Conservation (phyloP, 2,329 filamentous ascomycete species). For the Alternaria incomplexa region DNA sequence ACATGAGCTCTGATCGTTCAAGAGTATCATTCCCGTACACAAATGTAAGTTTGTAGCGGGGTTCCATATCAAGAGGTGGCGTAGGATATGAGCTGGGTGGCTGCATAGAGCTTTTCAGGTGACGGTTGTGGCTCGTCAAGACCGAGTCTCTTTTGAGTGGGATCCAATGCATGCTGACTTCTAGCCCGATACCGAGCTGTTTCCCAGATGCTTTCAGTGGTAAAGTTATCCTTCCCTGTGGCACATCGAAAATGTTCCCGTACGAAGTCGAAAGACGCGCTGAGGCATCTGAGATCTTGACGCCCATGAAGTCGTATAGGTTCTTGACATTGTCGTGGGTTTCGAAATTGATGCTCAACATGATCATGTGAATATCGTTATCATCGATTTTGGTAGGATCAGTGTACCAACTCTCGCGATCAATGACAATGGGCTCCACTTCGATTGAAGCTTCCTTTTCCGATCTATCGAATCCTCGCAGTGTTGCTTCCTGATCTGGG, state of each 20-base stretch:
- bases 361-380: constrained; percentile 13
- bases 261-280: constrained; percentile 33
- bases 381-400: background rate
- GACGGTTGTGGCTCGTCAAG: constrained; percentile 33
- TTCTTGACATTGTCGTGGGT: constrained; percentile 24
- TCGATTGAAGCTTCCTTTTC: constrained; percentile 5
- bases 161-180: constrained; percentile 32
- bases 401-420: constrained; percentile 12
- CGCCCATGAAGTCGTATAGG: constrained; percentile 33
- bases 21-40: constrained; percentile 18
- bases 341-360: constrained; percentile 29
- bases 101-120: constrained; percentile 6
- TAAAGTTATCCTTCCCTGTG: constrained; percentile 9
- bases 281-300: background rate
- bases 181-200: constrained; percentile 27
- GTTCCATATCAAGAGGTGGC: constrained; percentile 12
- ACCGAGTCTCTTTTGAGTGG: constrained; percentile 12
- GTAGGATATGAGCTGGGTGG: constrained; percentile 7
- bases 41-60: constrained; percentile 23
- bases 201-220: constrained; percentile 13
- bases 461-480: constrained; percentile 4
- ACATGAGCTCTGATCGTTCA: constrained; percentile 12
- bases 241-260: constrained; percentile 36
- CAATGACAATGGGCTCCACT: constrained; percentile 27
- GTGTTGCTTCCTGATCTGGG: constrained; percentile 1